Base-by-base conservation (phyloP, 2,329 filamentous ascomycete genomes). In the Beauveria sp. region DNA sequence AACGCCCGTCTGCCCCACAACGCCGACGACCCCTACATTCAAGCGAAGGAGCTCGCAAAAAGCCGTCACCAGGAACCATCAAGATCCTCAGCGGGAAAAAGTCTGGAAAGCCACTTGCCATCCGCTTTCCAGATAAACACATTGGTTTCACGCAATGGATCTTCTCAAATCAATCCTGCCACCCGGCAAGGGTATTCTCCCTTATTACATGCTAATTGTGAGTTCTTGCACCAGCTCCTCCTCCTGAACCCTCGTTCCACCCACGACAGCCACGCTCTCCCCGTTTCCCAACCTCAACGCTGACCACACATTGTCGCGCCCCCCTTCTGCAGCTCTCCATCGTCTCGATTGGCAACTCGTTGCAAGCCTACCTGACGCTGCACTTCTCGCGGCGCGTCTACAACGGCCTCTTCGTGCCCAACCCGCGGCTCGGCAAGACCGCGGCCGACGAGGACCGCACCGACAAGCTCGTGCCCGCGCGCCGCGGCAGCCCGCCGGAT, bases 381-480 rank as follows among this genome's bases (percentile, higher is more conserved):
- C 81, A 87, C 73, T 96, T 90, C 77, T 92, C 92, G 8, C 86
- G 88, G n/a, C 88, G 91, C 73, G 85, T 98, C 71, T 99, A 98
- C 80, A 85, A 88, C 67, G 86, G 86, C 64, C 77, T 77, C 65
- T 86, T 85, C 68, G 75, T 86, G 22, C 74, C 77, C 59, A 84
- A 84, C 76, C 63, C 74, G 45, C 71, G 74, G 38, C 73, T 83
- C 12, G 74, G 74, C 10, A 69, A 75, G 53, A 75, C 70, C 62
- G 73, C 77, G 58, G 18, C 77, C 59, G 14, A 46, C 38, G 26
- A 62, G 16, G 60, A 62, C 53, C 60, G 60, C 46, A 58, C 43
- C 53, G 60, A 62, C 53, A 62, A 62, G 53, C 60, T 62, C 60
- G 53, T 62, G 53, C 60, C 60, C 14, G 53, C 60, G 14, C 49